These are phyloP conservation scores for Claviceps digitariae DNA, from an alignment of 2,329 filamentous ascomycete genomes.

Conservation along the genomic window DNA sequence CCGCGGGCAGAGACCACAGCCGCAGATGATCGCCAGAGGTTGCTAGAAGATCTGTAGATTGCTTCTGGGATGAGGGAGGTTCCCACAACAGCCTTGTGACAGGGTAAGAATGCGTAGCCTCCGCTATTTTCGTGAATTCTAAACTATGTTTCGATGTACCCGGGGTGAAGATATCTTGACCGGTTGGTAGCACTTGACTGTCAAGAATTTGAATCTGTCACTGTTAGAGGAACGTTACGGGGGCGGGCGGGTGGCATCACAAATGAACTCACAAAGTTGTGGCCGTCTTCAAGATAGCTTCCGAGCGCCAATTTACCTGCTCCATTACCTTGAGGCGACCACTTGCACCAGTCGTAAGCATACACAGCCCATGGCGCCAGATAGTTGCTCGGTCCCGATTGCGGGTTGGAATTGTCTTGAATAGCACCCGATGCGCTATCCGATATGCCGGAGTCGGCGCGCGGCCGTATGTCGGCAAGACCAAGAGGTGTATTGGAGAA, in stretches of 20 bases:
- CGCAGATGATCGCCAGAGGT: slow-evolving; percentile 91
- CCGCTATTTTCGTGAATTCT: slow-evolving; percentile 86
- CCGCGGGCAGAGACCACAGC: slow-evolving; percentile 78
- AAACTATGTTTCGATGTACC: slow-evolving; percentile 62
- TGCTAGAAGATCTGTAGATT: slow-evolving; percentile 85
- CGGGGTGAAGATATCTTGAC: slow-evolving; percentile 53
- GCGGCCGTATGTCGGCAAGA: slow-evolving; percentile 79
- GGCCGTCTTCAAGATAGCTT: slow-evolving; percentile 93
- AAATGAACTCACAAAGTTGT: slow-evolving; percentile 68
- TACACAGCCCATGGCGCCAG: slow-evolving; percentile 91
- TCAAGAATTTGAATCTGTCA: slow-evolving; percentile 90
- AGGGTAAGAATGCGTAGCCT: slow-evolving; percentile 95
- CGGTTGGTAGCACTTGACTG: slow-evolving; percentile 61
- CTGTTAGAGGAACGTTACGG: slow-evolving; percentile 3
- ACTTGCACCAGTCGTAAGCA: slow-evolving; percentile 99
- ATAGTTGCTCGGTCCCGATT: slow-evolving; percentile 76
- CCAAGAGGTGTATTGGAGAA: slow-evolving; percentile 79
- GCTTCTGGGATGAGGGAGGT: slow-evolving; percentile 85
- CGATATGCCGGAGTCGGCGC: slow-evolving; percentile 67
- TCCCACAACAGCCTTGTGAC: slow-evolving; percentile 95
- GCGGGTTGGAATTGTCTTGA: slow-evolving; percentile 52
- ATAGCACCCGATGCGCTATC: slow-evolving; percentile 52
- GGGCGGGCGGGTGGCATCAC: neutral
- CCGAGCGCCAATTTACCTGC: slow-evolving; percentile 89
- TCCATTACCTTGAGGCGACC: slow-evolving; percentile 66